Evolutionary conservation across 2,329 filamentous ascomycete genomes (phyloP).

Genomic region (Cercospora zeina): DNA sequence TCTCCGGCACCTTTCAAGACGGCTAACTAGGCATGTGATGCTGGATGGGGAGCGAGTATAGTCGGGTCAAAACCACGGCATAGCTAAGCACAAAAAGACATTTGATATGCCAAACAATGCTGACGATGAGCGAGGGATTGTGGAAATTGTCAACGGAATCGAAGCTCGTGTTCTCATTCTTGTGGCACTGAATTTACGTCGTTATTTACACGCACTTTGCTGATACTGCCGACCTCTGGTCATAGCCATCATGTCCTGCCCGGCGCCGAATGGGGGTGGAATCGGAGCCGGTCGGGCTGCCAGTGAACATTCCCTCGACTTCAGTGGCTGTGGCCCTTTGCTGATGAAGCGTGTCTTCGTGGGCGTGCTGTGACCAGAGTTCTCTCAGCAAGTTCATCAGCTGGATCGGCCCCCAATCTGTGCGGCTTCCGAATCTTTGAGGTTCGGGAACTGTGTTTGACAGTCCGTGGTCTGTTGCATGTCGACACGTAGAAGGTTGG

Average conservation of each 20-base stretch:
- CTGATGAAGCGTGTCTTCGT: no score
- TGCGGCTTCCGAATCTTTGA: no score
- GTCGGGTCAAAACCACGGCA: neutral
- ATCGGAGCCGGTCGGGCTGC: no score
- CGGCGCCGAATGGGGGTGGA: no score
- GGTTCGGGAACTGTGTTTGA: no score
- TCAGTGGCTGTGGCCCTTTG: no score
- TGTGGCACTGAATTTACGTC: neutral
- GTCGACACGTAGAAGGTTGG: no score
- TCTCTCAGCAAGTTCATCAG: no score
- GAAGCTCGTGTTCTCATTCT: neutral
- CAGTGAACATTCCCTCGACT: no score
- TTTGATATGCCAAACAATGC: neutral
- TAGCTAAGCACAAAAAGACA: neutral
- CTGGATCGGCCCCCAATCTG: no score
- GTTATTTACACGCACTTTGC: neutral
- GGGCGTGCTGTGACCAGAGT: no score
- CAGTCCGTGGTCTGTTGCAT: no score
- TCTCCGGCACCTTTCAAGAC: conserved; percentile 1
- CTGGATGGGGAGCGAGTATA: neutral
- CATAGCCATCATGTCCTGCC: neutral
- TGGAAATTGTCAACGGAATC: neutral
- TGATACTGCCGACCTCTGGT: neutral
- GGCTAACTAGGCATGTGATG: conserved; percentile 2
- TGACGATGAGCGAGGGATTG: neutral